Evolutionary conservation across 177 flowering plant species (phyloP).

Genomic region (Vitis hybrid): DNA sequence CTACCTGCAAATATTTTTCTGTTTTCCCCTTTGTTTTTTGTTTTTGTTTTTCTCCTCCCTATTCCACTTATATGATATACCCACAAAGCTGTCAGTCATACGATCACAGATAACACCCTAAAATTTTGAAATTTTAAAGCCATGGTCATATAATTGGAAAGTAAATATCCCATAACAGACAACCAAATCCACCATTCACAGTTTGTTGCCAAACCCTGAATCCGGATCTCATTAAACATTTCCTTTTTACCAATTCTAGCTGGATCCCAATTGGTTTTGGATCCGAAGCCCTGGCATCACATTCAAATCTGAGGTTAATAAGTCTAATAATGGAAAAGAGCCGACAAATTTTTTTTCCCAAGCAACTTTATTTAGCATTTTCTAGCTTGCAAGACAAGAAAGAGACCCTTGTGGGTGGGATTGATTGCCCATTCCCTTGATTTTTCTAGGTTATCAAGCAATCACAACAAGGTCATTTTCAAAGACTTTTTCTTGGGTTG

Average conservation of each 20-base stretch:
- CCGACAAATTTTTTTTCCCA: conserved; percentile 10
- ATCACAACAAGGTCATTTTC: conserved; percentile 38
- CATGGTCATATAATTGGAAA: conserved; percentile 21
- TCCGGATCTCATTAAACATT: neutral
- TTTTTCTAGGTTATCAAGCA: conserved; percentile 18
- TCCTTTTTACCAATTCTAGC: conserved; percentile 20
- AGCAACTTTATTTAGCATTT: neutral
- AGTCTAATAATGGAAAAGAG: conserved; percentile 8
- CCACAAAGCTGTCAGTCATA: too few species aligned
- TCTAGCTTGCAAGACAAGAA: conserved; percentile 31
- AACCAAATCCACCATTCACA: conserved; percentile 8
- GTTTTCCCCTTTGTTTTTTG: neutral
- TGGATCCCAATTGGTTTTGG: conserved; percentile 25
- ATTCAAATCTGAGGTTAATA: neutral
- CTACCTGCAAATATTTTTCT: conserved; percentile 8
- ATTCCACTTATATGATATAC: too few species aligned
- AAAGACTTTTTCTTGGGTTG: conserved; percentile 30
- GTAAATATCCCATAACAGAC: conserved; percentile 17
- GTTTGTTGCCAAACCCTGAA: conserved; percentile 30
- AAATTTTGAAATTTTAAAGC: conserved; percentile 11
- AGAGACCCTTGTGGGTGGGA: conserved; percentile 27
- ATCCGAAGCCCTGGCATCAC: conserved; percentile 16
- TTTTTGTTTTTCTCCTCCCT: neutral
- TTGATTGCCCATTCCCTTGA: conserved; percentile 3
- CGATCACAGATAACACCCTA: neutral